These are phyloP conservation scores for Jimgerdemannia lactiflua DNA, from an alignment of 192 early-diverging fungal species.

Conservation along the genomic window DNA sequence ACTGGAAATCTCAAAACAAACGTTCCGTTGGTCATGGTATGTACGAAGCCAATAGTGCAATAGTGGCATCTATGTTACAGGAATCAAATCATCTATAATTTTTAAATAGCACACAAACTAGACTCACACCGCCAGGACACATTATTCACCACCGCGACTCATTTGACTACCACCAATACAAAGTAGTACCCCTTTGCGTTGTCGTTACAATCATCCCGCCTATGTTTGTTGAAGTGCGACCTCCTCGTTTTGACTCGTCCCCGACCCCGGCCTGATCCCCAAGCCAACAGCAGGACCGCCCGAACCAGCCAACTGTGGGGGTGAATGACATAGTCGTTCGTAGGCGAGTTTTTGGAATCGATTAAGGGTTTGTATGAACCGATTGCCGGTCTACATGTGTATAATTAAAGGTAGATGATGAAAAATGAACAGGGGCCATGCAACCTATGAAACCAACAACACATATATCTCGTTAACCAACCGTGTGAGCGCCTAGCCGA, in stretches of 20 bases:
- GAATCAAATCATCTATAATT: neutral
- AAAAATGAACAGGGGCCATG: too few relatives aligned
- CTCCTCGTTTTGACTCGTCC: neutral
- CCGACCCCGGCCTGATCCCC: neutral
- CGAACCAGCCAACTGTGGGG: neutral
- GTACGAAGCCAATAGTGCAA: neutral
- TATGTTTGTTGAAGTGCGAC: neutral
- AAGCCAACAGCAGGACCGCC: neutral
- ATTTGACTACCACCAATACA: neutral
- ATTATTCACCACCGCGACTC: neutral
- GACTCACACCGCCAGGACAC: neutral
- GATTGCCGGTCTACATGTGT: constrained; percentile 30
- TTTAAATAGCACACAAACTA: neutral
- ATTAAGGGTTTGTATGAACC: constrained; percentile 39
- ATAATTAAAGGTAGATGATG: neutral
- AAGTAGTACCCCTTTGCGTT: neutral
- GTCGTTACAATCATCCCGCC: neutral
- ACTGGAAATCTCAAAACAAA: too few relatives aligned
- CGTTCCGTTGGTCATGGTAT: too few relatives aligned
- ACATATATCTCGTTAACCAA: constrained; percentile 18
- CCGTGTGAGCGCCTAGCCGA: constrained; percentile 64
- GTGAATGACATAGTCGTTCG: constrained; percentile 27
- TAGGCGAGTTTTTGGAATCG: constrained; percentile 41
- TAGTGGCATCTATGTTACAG: neutral
- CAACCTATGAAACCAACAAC: too few relatives aligned